Evolutionary conservation across 2,329 filamentous ascomycete species (phyloP), one percentile per base, ranked within the genome.

Genomic region (Cytospora chrysosperma): DNA sequence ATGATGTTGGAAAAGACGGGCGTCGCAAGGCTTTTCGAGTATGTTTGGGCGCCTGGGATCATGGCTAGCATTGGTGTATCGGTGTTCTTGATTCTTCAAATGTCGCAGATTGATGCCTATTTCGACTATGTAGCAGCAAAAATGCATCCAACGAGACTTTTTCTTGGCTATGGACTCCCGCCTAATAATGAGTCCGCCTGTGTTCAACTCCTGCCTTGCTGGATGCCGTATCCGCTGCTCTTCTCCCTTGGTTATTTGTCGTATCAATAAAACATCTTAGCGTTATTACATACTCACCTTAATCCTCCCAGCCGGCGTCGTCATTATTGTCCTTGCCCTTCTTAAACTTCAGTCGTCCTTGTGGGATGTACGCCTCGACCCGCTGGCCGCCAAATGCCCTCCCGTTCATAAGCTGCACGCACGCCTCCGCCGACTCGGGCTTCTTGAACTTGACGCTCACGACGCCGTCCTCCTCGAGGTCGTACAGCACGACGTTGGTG

Each of bases 401-500:
- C 0, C 93, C 93, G 69, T 92, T 81, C 89, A 96, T 93, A 53
- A 87, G 74, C 70, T 86, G 74, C 49, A 94, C 86, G 73, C 92
- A 97, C 10, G 85, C 86, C 63, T 80, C 80, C 3, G 93, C 94
- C 2, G 89, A 85, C 64, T 90, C 86, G 4, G 85, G 79, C 47
- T 90, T 87, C 61, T 82, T 80, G 78, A 97, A 99, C 70, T 90
- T 88, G 67, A 99, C 90, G 60, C 88, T 93, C 10, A 93, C 90
- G 43, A 98, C 85, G 21, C 95, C 95, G 0, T 92, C 90, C 4
- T 85, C 78, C 75, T 99, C 96, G 67, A 88, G 82, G 74, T 99
- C 95, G 74, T 90, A 99, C 19, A 99, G 80, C 3, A 95, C 88
- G 49, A 98, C 91, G 72, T 96, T 97, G 34, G 93, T 96, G 40